Percentiles rank a stretch among this genome's conserved stretches.
These are phyloP conservation scores for Venturia effusa DNA, from an alignment of 2,329 filamentous ascomycete genomes.

Conservation along the genomic window DNA sequence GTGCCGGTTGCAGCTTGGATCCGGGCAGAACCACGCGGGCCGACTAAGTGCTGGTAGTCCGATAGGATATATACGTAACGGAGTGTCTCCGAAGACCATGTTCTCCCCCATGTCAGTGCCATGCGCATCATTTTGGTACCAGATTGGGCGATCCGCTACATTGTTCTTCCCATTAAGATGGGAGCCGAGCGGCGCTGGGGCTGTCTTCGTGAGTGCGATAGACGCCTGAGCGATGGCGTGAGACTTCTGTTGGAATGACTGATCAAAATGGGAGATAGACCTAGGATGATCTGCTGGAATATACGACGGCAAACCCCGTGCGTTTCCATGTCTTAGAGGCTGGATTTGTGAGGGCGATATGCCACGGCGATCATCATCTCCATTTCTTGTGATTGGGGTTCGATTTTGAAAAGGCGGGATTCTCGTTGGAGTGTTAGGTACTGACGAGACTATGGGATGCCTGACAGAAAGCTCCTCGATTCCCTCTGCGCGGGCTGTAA, in stretches of 20 bases:
- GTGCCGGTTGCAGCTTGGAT: not conserved
- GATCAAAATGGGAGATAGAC: not conserved
- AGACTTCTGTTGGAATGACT: no score
- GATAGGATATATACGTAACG: not conserved
- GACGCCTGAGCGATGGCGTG: not conserved
- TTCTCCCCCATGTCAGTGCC: not conserved
- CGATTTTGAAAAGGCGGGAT: not conserved
- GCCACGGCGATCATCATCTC: not conserved
- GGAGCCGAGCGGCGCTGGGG: not conserved
- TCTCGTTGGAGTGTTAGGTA: not conserved
- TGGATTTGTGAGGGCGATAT: not conserved
- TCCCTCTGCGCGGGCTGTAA: not conserved
- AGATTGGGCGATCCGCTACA: not conserved
- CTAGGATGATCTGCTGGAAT: not conserved
- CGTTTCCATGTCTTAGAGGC: not conserved
- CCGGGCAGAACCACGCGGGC: not conserved
- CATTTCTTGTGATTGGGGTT: no score
- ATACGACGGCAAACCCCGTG: not conserved
- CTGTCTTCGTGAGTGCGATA: no score
- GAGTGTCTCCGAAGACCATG: not conserved
- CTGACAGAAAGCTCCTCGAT: not conserved
- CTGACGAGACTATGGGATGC: not conserved
- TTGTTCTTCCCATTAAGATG: not conserved
- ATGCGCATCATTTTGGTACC: not conserved
- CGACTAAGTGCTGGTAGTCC: not conserved